Conservation (phyloP, 139 green algal species). For the Nannochloris sp. region DNA sequence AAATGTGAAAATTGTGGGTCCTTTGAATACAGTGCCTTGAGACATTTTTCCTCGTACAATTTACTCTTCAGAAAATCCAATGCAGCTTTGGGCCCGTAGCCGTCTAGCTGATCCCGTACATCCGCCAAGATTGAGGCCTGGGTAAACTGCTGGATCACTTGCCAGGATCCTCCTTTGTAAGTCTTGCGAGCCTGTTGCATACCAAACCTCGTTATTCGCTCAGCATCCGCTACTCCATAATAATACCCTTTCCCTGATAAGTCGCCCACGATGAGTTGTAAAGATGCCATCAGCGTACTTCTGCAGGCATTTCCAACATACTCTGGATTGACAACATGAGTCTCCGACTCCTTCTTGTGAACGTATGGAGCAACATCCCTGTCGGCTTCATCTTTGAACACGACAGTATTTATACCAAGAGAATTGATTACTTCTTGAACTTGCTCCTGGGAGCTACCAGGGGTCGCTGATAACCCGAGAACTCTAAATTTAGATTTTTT, state of each 20-base stretch:
- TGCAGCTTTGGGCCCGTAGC: slow-evolving; percentile 21
- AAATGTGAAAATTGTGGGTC: slow-evolving; percentile 25
- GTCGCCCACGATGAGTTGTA: slow-evolving; percentile 16
- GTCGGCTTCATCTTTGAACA: slow-evolving; percentile 73
- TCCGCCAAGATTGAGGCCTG: slow-evolving; percentile 31
- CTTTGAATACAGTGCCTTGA: slow-evolving; percentile 15
- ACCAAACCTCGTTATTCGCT: slow-evolving; percentile 11
- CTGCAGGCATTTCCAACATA: background rate
- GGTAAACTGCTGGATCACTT: slow-evolving; percentile 3
- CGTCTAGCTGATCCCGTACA: slow-evolving; percentile 32
- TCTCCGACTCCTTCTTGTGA: slow-evolving; percentile 32
- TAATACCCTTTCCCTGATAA: slow-evolving; percentile 16
- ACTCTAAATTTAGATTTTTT: slow-evolving; percentile 54
- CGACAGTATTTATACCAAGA: slow-evolving; percentile 58
- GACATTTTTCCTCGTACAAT: slow-evolving; percentile 5
- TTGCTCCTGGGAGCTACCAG: slow-evolving; percentile 46
- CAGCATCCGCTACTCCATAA: slow-evolving; percentile 21
- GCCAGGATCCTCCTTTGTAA: background rate
- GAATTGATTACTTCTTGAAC: slow-evolving; percentile 77
- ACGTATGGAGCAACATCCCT: slow-evolving; percentile 58
- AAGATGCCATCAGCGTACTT: slow-evolving; percentile 5
- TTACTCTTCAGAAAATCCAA: slow-evolving; percentile 8
- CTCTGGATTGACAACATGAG: slow-evolving; percentile 12
- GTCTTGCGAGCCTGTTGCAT: slow-evolving; percentile 11
- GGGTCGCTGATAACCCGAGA: slow-evolving; percentile 83